Evolutionary conservation across 1,284 basidiomycete species (phyloP).

Genomic region (Heterobasidion parviporum): DNA sequence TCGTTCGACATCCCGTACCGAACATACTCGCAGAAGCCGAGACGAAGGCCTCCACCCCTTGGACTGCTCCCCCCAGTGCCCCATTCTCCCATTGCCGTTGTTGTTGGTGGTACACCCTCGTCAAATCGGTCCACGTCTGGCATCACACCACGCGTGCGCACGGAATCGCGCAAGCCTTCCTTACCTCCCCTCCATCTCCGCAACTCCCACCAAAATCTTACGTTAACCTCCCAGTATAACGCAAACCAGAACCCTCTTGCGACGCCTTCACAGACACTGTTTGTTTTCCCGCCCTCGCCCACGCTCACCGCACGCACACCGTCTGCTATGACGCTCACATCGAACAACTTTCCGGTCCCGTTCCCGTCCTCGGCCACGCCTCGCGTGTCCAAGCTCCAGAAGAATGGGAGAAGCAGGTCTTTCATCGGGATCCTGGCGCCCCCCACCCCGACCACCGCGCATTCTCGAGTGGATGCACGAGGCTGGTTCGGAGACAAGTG

Average conservation of each 20-base stretch:
- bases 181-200: slow-evolving; percentile 48
- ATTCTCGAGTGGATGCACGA: slow-evolving; percentile 71
- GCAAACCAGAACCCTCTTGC: slow-evolving; percentile 22
- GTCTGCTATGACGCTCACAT: slow-evolving; percentile 68
- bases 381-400: slow-evolving; percentile 59
- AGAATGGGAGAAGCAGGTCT: slow-evolving; percentile 58
- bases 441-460: slow-evolving; percentile 72
- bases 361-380: slow-evolving; percentile 62
- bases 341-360: slow-evolving; percentile 39
- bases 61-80: slow-evolving; percentile 11
- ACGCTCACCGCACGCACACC: slow-evolving; percentile 55
- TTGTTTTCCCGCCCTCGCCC: slow-evolving; percentile 78
- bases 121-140: neutral
- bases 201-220: slow-evolving; percentile 11
- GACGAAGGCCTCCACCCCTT: slow-evolving; percentile 7
- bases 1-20: slow-evolving; percentile 12
- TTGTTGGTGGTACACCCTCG: slow-evolving; percentile 1
- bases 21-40: neutral
- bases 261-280: slow-evolving; percentile 65
- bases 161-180: slow-evolving; percentile 41
- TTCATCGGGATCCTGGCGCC: slow-evolving; percentile 62
- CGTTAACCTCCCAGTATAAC: slow-evolving; percentile 4
- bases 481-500: slow-evolving; percentile 59
- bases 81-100: slow-evolving; percentile 19
- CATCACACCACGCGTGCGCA: slow-evolving; percentile 37